Evolutionary conservation across 495 filamentous ascomycete genomes (phyloP).

Genomic region (Sabuloglossum arenarium): DNA sequence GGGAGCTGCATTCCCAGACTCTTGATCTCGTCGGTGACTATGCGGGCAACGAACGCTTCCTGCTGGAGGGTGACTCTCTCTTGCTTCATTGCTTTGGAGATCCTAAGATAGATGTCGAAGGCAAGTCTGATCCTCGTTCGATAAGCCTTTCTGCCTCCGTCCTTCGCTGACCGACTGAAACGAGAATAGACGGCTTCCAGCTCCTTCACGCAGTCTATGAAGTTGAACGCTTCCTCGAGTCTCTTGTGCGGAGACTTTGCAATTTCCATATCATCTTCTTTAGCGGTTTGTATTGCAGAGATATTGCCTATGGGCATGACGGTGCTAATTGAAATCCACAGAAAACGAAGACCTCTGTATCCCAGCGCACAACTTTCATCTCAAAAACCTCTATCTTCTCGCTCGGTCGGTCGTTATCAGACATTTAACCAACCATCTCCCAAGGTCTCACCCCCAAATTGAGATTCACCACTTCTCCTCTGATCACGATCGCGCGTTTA

Average conservation of each 20-base stretch:
- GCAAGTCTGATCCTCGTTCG: conserved; percentile 7
- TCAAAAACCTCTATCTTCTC: conserved; percentile 25
- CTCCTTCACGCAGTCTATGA: conserved; percentile 47
- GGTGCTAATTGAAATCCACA: conserved; percentile 2
- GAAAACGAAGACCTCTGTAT: conserved; percentile 24
- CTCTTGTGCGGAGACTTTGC: conserved; percentile 38
- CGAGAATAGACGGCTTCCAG: conserved; percentile 35
- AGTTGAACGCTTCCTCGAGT: conserved; percentile 40
- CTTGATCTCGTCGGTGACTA: conserved; percentile 54
- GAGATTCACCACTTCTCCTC: conserved; percentile 25
- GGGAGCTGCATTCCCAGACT: conserved; percentile 11
- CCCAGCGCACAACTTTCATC: conserved; percentile 13
- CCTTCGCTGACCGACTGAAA: conserved; percentile 2
- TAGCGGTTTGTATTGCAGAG: conserved; percentile 15
- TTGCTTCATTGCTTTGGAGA: conserved; percentile 39
- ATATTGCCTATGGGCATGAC: conserved; percentile 4
- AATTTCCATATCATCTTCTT: conserved; percentile 53
- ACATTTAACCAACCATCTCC: conserved; percentile 29
- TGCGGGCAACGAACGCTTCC: conserved; percentile 47
- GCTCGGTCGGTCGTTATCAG: conserved; percentile 38
- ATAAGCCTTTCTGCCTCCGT: background rate
- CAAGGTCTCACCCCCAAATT: conserved; percentile 15
- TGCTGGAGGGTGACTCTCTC: conserved; percentile 55
- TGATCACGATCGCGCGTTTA: conserved; percentile 24
- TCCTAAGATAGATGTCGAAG: conserved; percentile 34